phyloP scores from a whole-genome alignment of 371 early-diverging fungal genomes.

The Parasitella parasitica region DNA sequence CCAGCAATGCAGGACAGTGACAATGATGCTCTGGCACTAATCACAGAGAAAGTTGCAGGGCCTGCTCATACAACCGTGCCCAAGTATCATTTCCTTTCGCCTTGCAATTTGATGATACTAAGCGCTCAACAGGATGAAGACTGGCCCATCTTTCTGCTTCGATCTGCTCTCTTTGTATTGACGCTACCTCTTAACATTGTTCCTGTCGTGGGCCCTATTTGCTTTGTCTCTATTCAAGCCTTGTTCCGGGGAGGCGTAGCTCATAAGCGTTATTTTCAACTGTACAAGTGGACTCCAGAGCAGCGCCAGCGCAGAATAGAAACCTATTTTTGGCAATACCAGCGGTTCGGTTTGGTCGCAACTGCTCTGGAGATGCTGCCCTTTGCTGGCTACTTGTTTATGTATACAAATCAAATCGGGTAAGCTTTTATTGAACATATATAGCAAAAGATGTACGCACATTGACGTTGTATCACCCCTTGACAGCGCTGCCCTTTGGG shows the following conservation, averaged over 20 bases:
- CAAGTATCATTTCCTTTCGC: constrained; percentile 27
- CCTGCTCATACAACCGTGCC: background rate
- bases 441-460: too few relatives aligned
- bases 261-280: constrained; percentile 38
- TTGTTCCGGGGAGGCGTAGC: constrained; percentile 32
- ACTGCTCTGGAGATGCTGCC: constrained; percentile 44
- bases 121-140: constrained; percentile 27
- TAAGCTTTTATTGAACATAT: background rate
- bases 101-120: constrained; percentile 29
- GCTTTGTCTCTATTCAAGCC: constrained; percentile 36
- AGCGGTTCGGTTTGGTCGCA: constrained; percentile 42
- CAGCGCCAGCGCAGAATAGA: constrained; percentile 36
- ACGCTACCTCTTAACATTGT: constrained; percentile 38
- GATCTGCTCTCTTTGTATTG: constrained; percentile 28
- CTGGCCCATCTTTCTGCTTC: constrained; percentile 24
- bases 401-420: constrained; percentile 48
- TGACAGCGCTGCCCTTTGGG: constrained; percentile 43
- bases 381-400: constrained; percentile 41
- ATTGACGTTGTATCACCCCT: background rate
- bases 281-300: constrained; percentile 27
- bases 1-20: background rate
- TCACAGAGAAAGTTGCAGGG: constrained; percentile 12
- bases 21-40: background rate
- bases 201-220: constrained; percentile 33
- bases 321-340: constrained; percentile 34